These are phyloP conservation scores for Platanthera zijinensis DNA, from an alignment of 106 monocot genomes.

Conservation along the genomic window DNA sequence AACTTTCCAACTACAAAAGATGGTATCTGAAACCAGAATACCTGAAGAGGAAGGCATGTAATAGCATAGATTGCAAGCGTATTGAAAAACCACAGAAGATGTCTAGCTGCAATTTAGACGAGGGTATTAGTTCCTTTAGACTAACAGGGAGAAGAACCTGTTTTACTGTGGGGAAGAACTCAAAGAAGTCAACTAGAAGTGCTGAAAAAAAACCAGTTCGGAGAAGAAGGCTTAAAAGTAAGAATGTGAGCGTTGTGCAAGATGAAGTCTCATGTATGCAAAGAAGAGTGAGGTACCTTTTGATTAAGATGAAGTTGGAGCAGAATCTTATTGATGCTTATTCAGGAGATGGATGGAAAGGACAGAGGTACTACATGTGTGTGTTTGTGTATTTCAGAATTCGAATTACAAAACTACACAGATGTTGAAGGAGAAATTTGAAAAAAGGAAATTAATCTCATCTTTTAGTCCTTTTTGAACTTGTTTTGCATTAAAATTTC, in stretches of 20 bases:
- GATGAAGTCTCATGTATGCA: slow-evolving; percentile 69
- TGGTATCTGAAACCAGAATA: slow-evolving; percentile 10
- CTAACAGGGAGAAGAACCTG: not conserved
- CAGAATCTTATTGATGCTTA: slow-evolving; percentile 89
- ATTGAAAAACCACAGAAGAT: slow-evolving; percentile 4
- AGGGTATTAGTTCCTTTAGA: slow-evolving; percentile 9
- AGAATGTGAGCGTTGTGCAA: slow-evolving; percentile 31
- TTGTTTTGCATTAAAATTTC: not conserved
- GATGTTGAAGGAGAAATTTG: not conserved
- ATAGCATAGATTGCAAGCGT: slow-evolving; percentile 8
- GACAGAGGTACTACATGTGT: slow-evolving; percentile 45
- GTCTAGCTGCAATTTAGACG: slow-evolving; percentile 3
- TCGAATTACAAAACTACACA: too few species aligned
- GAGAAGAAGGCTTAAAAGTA: slow-evolving; percentile 33
- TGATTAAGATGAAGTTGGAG: slow-evolving; percentile 77
- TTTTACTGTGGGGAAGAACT: slow-evolving; percentile 4
- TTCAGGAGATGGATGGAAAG: slow-evolving; percentile 89
- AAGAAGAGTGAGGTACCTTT: slow-evolving; percentile 65
- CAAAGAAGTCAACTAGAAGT: slow-evolving; percentile 10
- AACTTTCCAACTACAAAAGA: slow-evolving; percentile 13
- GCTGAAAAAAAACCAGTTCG: slow-evolving; percentile 6
- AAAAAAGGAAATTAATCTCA: not conserved
- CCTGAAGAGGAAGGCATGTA: slow-evolving; percentile 8
- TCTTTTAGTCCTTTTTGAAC: not conserved
- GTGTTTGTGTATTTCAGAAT: too few species aligned